Percentiles rank a stretch among this genome's conserved stretches.
phyloP scores from a whole-genome alignment of 148 eudicot genomes.

The Fallopia convolvulus region DNA sequence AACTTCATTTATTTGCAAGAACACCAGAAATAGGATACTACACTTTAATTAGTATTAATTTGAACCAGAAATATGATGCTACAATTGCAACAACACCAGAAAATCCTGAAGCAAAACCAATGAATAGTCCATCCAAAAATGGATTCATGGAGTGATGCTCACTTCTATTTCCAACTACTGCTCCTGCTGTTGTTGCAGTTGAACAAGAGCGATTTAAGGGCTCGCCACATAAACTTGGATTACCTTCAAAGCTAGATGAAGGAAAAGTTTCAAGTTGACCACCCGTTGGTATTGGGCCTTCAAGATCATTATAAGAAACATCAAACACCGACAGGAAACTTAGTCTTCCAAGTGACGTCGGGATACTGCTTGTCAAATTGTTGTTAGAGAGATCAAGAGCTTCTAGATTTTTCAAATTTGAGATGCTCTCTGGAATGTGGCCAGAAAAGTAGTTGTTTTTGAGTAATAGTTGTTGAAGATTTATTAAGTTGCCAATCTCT shows the following conservation, averaged over 20 bases:
- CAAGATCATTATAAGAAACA: constrained; percentile 47
- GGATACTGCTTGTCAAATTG: constrained; percentile 61
- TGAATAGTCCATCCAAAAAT: constrained; percentile 3
- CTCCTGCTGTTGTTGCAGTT: neutral
- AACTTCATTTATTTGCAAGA: too few species aligned
- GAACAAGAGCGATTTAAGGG: constrained; percentile 5
- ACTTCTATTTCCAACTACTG: neutral
- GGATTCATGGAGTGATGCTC: neutral
- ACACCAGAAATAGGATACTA: too few species aligned
- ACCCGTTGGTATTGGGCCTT: constrained; percentile 51
- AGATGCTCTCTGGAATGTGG: constrained; percentile 53
- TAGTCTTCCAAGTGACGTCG: constrained; percentile 47
- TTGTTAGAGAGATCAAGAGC: constrained; percentile 55
- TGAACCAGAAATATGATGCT: neutral
- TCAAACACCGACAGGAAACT: constrained; percentile 43
- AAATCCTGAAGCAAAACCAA: neutral
- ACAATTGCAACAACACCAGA: neutral
- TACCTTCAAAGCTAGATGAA: constrained; percentile 18
- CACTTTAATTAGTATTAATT: neutral
- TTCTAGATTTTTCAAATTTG: constrained; percentile 61
- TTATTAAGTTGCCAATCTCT: constrained; percentile 51
- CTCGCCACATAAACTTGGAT: constrained; percentile 27
- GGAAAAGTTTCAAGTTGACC: constrained; percentile 45
- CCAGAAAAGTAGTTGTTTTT: constrained; percentile 54
- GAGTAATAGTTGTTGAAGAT: constrained; percentile 52